Evolutionary conservation across 2,329 filamentous ascomycete genomes (phyloP).

Genomic region (Apiospora malaysiana): DNA sequence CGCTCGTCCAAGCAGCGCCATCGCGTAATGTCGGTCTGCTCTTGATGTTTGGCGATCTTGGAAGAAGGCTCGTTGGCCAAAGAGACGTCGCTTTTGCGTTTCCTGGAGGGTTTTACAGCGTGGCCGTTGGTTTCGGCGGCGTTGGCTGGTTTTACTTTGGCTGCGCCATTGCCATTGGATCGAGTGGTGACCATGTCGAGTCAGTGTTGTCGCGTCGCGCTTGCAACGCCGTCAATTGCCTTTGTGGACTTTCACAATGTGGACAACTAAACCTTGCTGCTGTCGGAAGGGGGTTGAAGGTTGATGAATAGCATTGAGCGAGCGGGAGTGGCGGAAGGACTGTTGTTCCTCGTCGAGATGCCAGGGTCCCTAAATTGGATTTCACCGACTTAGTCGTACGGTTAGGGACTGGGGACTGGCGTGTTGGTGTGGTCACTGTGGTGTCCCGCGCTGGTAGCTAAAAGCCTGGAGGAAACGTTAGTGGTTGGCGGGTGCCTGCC

Average conservation of each 20-base stretch:
- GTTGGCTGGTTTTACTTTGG: constrained; percentile 26
- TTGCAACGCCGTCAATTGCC: constrained; percentile 17
- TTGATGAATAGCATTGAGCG: neutral
- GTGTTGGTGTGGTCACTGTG: neutral
- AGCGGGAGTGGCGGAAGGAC: no score
- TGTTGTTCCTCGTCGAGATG: neutral
- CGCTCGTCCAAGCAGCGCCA: constrained; percentile 87
- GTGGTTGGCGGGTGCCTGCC: constrained; percentile 7
- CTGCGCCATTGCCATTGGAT: constrained; percentile 33
- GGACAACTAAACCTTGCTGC: neutral
- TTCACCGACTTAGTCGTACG: constrained; percentile 11
- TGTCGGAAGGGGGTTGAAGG: neutral
- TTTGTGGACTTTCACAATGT: neutral
- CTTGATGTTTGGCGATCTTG: constrained; percentile 54
- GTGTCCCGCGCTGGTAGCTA: neutral
- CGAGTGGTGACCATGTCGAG: constrained; percentile 42
- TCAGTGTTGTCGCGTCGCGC: neutral
- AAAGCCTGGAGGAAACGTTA: neutral
- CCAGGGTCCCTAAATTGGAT: neutral
- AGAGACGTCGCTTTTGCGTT: constrained; percentile 49
- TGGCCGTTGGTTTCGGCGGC: constrained; percentile 23
- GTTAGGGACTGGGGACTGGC: neutral
- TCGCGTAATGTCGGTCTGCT: constrained; percentile 76
- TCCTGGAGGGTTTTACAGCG: constrained; percentile 38
- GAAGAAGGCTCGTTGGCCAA: constrained; percentile 36